Evolutionary conservation across 345 rosid species (phyloP), one percentile per base, ranked within the genome.

Genomic region (Gynandropsis gynandra): DNA sequence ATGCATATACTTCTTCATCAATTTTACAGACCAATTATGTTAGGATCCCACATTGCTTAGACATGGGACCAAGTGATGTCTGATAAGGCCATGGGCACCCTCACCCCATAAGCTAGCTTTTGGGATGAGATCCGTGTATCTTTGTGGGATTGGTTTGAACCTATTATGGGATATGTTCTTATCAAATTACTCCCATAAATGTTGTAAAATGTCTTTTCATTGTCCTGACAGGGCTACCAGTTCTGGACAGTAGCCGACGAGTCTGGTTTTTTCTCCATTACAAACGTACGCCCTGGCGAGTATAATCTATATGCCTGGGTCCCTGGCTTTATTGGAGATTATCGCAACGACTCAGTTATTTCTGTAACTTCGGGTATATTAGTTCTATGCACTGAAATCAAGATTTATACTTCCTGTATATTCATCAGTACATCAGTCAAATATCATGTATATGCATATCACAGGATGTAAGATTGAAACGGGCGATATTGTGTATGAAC

Each of bases 201-300:
- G n/a, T n/a, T n/a, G n/a, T n/a, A n/a, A n/a, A n/a, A n/a, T n/a
- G n/a, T n/a, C n/a, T n/a, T n/a, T n/a, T n/a, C n/a, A n/a, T n/a
- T n/a, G n/a, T n/a, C n/a, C n/a, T n/a, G n/a, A n/a, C 74, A 92
- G 94, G 75, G 73, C 16, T 92, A 92, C 76, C 95, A 87, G 72
- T 92, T 87, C 71, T 92, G 98, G 98, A 75, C 78, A 35, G 59
- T 51, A 71, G 76, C 90, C 1, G 80, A 79, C 54, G 70, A 54
- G 37, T 21, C 65, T 24, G 98, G 97, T 42, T 67, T 56, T 61
- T 92, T 87, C 76, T 73, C 66, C 56, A 78, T 87, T n/a, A 69
- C 36, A 15, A 65, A 80, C 9, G 39, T 80, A 43, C 74, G 84
- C 13, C 59, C 76, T 5, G 90, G 93, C 10, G 74, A 64, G 15